Conservation (phyloP, 1,139 yeast species). For the Maudiozyma humilis region DNA sequence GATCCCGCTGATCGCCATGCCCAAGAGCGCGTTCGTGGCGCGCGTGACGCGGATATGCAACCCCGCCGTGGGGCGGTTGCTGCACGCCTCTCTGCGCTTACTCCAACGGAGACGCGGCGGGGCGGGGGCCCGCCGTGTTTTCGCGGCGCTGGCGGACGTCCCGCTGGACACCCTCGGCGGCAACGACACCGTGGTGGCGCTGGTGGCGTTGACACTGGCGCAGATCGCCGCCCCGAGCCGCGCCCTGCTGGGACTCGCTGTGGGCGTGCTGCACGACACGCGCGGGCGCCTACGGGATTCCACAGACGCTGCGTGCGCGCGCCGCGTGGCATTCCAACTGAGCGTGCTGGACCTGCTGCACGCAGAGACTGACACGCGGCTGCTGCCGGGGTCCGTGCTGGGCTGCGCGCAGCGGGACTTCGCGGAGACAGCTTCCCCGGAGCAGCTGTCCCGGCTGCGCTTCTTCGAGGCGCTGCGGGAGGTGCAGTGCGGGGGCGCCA, state of each 20-base stretch:
- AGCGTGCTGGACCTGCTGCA: not conserved
- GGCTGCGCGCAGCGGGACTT: slow-evolving; percentile 1
- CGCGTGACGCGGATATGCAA: not conserved
- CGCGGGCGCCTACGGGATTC: not conserved
- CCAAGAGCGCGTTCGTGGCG: not conserved
- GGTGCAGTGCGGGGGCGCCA: not conserved
- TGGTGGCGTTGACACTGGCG: not conserved
- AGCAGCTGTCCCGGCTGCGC: not conserved
- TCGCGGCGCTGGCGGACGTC: not conserved
- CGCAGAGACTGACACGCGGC: not conserved
- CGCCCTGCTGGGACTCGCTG: not conserved
- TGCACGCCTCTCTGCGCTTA: not conserved
- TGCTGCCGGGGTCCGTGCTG: not conserved
- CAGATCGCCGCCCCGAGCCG: not conserved
- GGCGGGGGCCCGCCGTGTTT: no score
- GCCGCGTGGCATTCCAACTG: not conserved
- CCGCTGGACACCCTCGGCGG: not conserved
- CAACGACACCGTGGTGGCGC: not conserved
- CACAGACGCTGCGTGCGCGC: not conserved
- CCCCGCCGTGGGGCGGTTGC: not conserved
- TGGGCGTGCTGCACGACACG: slow-evolving; percentile 3
- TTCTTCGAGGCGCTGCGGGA: not conserved
- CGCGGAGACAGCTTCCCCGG: not conserved
- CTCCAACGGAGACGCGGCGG: no score
- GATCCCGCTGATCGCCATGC: not conserved